Evolutionary conservation across 495 filamentous ascomycete species (phyloP).

Genomic region (Penicillium manginii): DNA sequence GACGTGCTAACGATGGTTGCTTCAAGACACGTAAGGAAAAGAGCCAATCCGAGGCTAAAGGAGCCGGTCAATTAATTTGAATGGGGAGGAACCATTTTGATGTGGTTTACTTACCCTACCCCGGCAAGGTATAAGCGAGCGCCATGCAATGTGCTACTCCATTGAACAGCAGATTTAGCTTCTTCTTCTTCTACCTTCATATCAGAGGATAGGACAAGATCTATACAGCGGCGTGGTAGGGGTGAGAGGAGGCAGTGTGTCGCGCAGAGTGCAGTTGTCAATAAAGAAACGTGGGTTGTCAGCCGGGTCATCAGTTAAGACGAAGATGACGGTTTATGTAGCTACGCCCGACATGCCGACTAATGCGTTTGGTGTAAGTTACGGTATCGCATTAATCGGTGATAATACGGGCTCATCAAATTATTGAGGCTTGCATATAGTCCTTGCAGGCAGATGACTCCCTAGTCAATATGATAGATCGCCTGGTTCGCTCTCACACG

Average conservation of each 20-base stretch:
- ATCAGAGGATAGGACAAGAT: background rate
- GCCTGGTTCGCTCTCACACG: background rate
- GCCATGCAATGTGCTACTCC: constrained; percentile 9
- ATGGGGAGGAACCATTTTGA: background rate
- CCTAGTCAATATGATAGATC: background rate
- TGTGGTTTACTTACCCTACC: constrained; percentile 6
- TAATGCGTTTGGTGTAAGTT: too few species aligned
- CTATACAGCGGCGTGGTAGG: too few species aligned
- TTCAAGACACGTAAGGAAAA: constrained; percentile 62
- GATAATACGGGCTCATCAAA: background rate
- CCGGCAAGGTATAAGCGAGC: constrained; percentile 7
- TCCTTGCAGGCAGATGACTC: background rate
- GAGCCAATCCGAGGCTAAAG: constrained; percentile 50
- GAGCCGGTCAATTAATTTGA: too few species aligned
- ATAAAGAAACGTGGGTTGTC: too few species aligned
- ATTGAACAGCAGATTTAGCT: background rate
- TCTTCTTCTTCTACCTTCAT: background rate
- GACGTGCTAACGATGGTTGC: constrained; percentile 64
- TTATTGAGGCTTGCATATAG: background rate
- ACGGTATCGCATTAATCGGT: too few species aligned
- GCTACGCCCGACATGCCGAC: too few species aligned
- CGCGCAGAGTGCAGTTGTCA: too few species aligned
- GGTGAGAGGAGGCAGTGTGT: too few species aligned
- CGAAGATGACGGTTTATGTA: too few species aligned
- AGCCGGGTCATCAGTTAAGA: too few species aligned